Conservation (phyloP, 2,329 filamentous ascomycete species). For the Didymella pomorum region DNA sequence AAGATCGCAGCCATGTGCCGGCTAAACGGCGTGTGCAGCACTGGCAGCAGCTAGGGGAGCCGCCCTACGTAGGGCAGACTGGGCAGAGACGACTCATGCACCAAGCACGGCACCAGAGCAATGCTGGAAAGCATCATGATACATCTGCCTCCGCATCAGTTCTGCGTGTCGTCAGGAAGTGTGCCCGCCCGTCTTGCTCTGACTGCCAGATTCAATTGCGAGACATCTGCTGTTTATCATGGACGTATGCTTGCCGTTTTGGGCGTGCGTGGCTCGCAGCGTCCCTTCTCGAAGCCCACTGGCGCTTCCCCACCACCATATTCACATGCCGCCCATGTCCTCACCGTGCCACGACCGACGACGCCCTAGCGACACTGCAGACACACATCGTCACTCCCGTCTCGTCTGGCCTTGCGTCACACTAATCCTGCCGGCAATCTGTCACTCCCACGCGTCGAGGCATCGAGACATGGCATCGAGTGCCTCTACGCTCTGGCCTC, state of each 20-base stretch:
- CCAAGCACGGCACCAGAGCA: conserved; percentile 1
- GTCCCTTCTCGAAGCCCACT: conserved; percentile 16
- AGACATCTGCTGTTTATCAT: background rate
- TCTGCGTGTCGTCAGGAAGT: background rate
- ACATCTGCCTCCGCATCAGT: background rate
- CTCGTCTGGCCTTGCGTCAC: conserved; percentile 24
- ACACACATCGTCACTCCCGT: conserved; percentile 19
- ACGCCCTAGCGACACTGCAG: conserved; percentile 19
- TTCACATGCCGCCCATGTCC: conserved; percentile 20
- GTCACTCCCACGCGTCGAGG: conserved; percentile 13
- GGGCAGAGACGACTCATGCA: conserved; percentile 19
- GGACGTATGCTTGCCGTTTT: conserved; percentile 10
- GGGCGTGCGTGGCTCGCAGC: conserved; percentile 8
- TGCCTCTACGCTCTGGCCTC: conserved; percentile 1
- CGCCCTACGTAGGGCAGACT: conserved; percentile 17
- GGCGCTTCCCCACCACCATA: conserved; percentile 21
- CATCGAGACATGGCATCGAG: conserved; percentile 8
- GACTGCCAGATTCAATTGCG: background rate
- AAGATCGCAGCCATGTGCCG: conserved; percentile 13
- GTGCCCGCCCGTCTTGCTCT: background rate
- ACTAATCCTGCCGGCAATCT: conserved; percentile 16
- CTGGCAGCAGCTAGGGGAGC: conserved; percentile 13
- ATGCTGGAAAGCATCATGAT: background rate
- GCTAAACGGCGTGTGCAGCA: conserved; percentile 19
- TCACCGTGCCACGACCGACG: conserved; percentile 15